Base-by-base conservation (phyloP, 768 basidiomycete species). In the Exidia glandulosa region DNA sequence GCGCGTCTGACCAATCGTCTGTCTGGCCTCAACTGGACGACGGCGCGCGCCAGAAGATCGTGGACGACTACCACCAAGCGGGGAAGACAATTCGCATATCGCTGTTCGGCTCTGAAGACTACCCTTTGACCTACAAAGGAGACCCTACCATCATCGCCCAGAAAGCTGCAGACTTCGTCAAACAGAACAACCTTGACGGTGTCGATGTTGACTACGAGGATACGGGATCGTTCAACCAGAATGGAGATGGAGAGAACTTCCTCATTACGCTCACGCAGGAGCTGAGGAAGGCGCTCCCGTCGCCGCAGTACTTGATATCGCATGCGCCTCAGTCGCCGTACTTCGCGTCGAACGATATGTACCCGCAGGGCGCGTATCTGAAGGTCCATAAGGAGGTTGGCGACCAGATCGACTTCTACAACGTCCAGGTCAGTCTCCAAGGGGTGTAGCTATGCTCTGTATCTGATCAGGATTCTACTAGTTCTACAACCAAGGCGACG, bases 281-380 rank as follows among this genome's bases (percentile, higher is more conserved):
- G 19, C 61, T 63, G 13, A 48, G 63, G 16, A 31, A 25, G n/a
- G 23, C 45, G 33, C 60, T 63, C 27, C 58, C 58, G 7, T 4
- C 52, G 2, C 41, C 31, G 9, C 48, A 37, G 32, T 62, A 56
- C 34, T n/a, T 59, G 13, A 31, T 56, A 29, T 59, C 60, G 25
- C 61, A 57, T 33, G 61, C 57, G 27, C n/a, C 79, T 80, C 69
- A 66, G 77, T 66, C 54, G 29, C 58, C 62, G 41, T 14, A 52
- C 60, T 41, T 62, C 50, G 23, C 32, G 36, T 12, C n/a, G n/a
- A 32, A 58, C n/a, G 45, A 25, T 32, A 16, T 12, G 2, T 58
- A 56, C 31, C 23, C 48, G 19, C 9, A 30, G 32, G 71, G 70
- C 33, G 71, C 68, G 2, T 73, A 73, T 57, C 58, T 65, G 30